Conservation (phyloP, 1,284 basidiomycete genomes). For the Rhodotorula glutinis region DNA sequence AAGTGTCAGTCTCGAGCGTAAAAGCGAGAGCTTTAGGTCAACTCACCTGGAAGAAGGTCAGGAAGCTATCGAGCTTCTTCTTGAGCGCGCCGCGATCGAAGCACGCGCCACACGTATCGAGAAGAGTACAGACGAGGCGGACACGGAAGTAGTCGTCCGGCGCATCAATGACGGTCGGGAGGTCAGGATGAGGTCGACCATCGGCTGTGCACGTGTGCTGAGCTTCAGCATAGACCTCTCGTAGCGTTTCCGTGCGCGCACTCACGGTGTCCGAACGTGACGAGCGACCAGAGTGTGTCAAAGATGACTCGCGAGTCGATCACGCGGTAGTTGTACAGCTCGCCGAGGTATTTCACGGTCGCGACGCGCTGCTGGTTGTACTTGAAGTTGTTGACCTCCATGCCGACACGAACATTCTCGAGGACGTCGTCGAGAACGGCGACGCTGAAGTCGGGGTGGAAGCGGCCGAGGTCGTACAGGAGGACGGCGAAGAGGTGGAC, state of each 20-base stretch:
- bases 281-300: constrained; percentile 87
- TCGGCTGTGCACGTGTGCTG: constrained; percentile 59
- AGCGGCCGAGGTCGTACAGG: constrained; percentile 86
- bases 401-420: constrained; percentile 82
- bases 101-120: constrained; percentile 97
- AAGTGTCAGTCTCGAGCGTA: not conserved
- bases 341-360: constrained; percentile 88
- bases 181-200: constrained; percentile 78
- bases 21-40: too few species aligned
- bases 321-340: constrained; percentile 95
- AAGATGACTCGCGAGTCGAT: constrained; percentile 85
- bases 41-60: constrained; percentile 85
- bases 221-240: not conserved
- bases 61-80: constrained; percentile 86
- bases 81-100: constrained; percentile 88
- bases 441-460: constrained; percentile 83
- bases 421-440: constrained; percentile 89
- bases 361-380: constrained; percentile 90
- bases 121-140: constrained; percentile 81
- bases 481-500: constrained; percentile 90
- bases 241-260: too few species aligned
- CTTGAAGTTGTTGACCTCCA: constrained; percentile 93
- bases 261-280: constrained; percentile 95
- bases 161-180: constrained; percentile 74
- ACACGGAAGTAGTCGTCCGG: constrained; percentile 95